Evolutionary conservation across 805 yeast genomes (phyloP).

Genomic region (Saccharomycopsis olivae): DNA sequence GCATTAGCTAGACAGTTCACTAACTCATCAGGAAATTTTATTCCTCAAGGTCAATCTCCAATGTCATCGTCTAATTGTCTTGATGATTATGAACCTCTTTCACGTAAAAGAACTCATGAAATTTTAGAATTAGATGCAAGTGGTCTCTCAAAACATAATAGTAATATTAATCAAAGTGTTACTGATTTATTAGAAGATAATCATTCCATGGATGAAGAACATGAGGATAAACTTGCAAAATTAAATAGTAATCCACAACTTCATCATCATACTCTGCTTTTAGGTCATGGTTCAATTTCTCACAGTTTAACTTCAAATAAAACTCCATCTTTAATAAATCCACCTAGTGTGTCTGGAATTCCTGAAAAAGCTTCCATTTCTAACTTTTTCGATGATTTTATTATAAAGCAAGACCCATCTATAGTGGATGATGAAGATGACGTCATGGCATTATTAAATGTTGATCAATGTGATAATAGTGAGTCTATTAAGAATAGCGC

Average conservation of each 20-base stretch:
- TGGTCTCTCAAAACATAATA: neutral
- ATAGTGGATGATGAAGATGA: conserved; percentile 8
- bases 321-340: conserved; percentile 1
- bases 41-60: neutral
- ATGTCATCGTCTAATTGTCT: neutral
- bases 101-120: conserved; percentile 18
- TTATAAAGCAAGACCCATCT: neutral
- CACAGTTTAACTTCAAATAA: conserved; percentile 1
- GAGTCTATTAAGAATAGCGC: neutral
- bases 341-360: neutral
- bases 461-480: neutral
- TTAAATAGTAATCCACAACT: neutral
- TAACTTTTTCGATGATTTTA: conserved; percentile 11
- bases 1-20: too few relatives aligned
- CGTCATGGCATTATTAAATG: neutral
- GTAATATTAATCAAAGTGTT: neutral
- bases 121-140: conserved; percentile 8
- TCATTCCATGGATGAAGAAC: neutral
- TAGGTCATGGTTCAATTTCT: neutral
- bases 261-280: conserved; percentile 2
- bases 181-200: neutral
- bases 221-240: conserved; percentile 2
- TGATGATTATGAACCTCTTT: conserved; percentile 7
- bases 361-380: neutral
- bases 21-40: neutral